Conservation (phyloP, 2,329 filamentous ascomycete genomes). For the Graphilbum fragrans region DNA sequence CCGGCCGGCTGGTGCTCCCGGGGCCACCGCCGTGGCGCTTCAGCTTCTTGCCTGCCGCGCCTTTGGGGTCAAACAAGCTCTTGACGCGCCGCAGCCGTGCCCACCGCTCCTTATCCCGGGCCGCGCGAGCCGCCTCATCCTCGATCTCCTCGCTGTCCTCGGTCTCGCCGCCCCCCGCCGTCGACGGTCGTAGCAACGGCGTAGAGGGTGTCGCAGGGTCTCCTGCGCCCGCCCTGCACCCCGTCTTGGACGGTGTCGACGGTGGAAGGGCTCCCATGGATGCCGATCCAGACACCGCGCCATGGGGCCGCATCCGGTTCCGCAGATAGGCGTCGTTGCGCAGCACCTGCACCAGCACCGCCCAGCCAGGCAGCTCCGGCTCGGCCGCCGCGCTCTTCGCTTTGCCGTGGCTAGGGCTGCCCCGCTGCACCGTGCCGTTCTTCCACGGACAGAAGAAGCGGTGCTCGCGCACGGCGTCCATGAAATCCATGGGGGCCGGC, state of each 20-base stretch:
- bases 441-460: constrained; percentile 79
- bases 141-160: constrained; percentile 24
- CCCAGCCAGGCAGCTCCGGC: constrained; percentile 38
- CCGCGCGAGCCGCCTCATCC: constrained; percentile 32
- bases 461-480: constrained; percentile 62
- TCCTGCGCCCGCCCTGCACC: too few species aligned
- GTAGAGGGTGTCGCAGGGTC: too few species aligned
- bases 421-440: constrained; percentile 51
- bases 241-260: constrained; percentile 1
- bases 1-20: constrained; percentile 6
- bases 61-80: constrained; percentile 58
- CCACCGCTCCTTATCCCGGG: constrained; percentile 63
- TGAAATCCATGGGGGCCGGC: constrained; percentile 49
- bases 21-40: constrained; percentile 10
- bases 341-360: constrained; percentile 38
- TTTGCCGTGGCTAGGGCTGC: too few species aligned
- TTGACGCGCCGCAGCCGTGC: constrained; percentile 58
- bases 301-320: constrained; percentile 14
- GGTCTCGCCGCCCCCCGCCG: constrained; percentile 8
- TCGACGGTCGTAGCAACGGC: not conserved
- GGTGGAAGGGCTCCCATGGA: constrained; percentile 18
- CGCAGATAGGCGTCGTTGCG: constrained; percentile 47
- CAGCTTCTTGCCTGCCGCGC: constrained; percentile 33
- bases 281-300: constrained; percentile 12
- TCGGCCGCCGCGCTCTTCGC: constrained; percentile 19